Conservation (phyloP, 495 filamentous ascomycete species). For the Hypoxylon intermedium region DNA sequence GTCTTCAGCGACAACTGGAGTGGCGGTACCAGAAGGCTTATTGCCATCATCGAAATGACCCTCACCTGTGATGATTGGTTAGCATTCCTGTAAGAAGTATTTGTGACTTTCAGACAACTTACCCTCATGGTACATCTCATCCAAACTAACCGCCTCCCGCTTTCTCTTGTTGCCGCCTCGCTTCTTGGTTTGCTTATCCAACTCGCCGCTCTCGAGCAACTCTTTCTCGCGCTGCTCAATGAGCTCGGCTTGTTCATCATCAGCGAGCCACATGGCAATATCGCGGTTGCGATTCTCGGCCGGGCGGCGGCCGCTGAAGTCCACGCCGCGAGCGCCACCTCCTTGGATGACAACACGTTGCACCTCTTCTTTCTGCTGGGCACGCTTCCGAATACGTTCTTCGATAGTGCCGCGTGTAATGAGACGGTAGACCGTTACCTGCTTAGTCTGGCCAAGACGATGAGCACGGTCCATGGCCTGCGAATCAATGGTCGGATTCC, state of each 20-base stretch:
- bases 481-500: constrained; percentile 98
- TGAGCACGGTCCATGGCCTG: constrained; percentile 99
- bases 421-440: constrained; percentile 96
- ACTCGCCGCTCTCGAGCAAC: constrained; percentile 66
- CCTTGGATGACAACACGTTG: constrained; percentile 98
- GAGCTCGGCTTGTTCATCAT: constrained; percentile 90
- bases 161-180: constrained; percentile 58
- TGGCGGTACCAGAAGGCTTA: constrained; percentile 83
- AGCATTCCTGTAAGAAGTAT: constrained; percentile 13
- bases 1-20: constrained; percentile 69
- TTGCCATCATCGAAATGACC: constrained; percentile 88
- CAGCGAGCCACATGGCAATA: constrained; percentile 95
- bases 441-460: constrained; percentile 93
- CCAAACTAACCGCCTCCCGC: constrained; percentile 70
- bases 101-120: constrained; percentile 51
- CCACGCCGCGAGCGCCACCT: constrained; percentile 77
- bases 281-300: constrained; percentile 90
- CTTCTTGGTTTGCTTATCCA: constrained; percentile 74
- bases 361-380: constrained; percentile 98
- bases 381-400: constrained; percentile 96
- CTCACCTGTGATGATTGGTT: constrained; percentile 68
- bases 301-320: constrained; percentile 89
- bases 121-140: constrained; percentile 99
- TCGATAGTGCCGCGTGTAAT: constrained; percentile 98
- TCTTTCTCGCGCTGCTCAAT: constrained; percentile 91